phyloP scores from a whole-genome alignment of 2,329 filamentous ascomycete genomes.

The Aspergillus hortae region DNA sequence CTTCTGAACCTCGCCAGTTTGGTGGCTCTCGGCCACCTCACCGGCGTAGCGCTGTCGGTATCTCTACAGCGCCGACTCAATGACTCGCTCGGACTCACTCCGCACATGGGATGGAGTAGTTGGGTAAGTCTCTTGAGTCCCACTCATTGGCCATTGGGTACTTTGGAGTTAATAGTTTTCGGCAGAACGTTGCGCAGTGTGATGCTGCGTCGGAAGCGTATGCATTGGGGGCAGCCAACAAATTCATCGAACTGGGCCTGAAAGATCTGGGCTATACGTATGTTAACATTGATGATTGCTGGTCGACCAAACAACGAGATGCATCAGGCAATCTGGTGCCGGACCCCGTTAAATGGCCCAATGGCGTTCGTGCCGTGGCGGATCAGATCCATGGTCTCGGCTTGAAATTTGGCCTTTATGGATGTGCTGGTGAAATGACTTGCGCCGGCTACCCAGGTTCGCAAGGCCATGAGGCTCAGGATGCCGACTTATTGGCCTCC shows the following conservation, averaged over 20 bases:
- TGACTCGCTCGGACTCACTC: too few relatives aligned
- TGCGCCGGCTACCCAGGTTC: not conserved
- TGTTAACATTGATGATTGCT: not conserved
- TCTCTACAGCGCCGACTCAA: too few relatives aligned
- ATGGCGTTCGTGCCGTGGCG: not conserved
- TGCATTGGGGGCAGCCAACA: not conserved
- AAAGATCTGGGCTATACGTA: not conserved
- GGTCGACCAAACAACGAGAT: not conserved
- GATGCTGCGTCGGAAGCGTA: not conserved
- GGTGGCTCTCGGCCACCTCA: too few relatives aligned
- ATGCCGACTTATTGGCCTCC: not conserved
- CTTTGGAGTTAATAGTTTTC: too few relatives aligned
- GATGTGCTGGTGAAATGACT: not conserved
- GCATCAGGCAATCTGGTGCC: not conserved
- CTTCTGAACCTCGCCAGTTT: too few relatives aligned
- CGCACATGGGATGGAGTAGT: too few relatives aligned
- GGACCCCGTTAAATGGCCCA: not conserved
- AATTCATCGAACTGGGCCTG: not conserved
- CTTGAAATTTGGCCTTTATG: not conserved
- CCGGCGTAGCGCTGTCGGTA: too few relatives aligned
- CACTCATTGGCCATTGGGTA: too few relatives aligned
- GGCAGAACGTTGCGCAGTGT: not conserved
- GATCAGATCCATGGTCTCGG: not conserved
- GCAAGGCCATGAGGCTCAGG: not conserved
- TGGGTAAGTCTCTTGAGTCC: too few relatives aligned